These are phyloP conservation scores for Phyllosticta citrichinensis DNA, from an alignment of 2,329 filamentous ascomycete species.

Conservation along the genomic window DNA sequence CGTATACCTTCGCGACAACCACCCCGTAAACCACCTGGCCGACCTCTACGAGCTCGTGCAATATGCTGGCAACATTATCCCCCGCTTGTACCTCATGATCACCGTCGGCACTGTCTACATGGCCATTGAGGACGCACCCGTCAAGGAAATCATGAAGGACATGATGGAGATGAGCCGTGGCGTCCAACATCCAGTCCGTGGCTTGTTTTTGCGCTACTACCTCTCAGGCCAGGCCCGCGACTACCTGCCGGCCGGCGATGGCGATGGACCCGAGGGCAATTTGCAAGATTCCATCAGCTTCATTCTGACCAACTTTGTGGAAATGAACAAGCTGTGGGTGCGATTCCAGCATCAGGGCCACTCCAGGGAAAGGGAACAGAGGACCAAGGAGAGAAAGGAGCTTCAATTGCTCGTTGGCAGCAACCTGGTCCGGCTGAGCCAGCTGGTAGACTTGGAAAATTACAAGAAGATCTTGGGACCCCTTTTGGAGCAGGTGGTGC, in stretches of 20 bases:
- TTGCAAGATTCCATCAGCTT: constrained; percentile 97
- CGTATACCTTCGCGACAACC: constrained; percentile 91
- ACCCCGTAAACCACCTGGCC: constrained; percentile 94
- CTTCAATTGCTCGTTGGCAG: constrained; percentile 91
- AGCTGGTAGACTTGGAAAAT: constrained; percentile 86
- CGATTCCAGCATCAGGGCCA: constrained; percentile 94
- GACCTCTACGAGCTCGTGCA: constrained; percentile 97
- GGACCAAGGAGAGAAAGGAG: constrained; percentile 90
- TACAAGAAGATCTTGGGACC: constrained; percentile 91
- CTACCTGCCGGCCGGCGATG: constrained; percentile 66
- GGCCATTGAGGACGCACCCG: constrained; percentile 93
- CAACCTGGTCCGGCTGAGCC: constrained; percentile 89
- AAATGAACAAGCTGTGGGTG: constrained; percentile 99
- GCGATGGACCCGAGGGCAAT: constrained; percentile 90
- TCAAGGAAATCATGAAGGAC: constrained; percentile 99
- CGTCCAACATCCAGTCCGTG: constrained; percentile 92
- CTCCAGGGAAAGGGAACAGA: constrained; percentile 84
- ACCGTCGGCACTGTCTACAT: constrained; percentile 99
- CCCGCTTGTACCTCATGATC: constrained; percentile 95
- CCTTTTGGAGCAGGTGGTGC: constrained; percentile 90
- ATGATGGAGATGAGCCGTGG: constrained; percentile 99
- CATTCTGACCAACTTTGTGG: constrained; percentile 94
- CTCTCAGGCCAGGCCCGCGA: constrained; percentile 91
- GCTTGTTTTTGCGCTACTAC: constrained; percentile 92
- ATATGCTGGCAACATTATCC: constrained; percentile 96